Base-by-base conservation (phyloP, 2,329 filamentous ascomycete genomes). In the Hypomyces rosellus region DNA sequence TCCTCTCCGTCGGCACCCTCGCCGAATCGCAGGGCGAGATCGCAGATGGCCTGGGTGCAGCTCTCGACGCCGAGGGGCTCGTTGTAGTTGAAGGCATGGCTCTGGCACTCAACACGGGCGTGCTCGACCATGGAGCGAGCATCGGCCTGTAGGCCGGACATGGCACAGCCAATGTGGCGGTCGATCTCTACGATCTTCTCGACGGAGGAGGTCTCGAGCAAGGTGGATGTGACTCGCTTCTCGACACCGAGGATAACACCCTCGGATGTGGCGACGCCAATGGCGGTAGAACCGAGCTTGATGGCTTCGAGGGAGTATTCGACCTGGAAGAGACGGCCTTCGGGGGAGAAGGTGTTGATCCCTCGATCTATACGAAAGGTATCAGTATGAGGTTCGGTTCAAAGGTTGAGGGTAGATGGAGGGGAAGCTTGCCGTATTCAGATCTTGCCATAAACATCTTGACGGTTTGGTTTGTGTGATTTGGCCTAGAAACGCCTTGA, bases 121-220 rank as follows among this genome's bases (percentile, higher is more conserved):
- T 99, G 93, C 77, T 99, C 93, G 58, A 99, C 84, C 87, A 99
- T 95, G 73, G 88, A 93, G 66, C 93, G 87, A 56, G 93, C 93
- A 71, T 99, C 93, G 64, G 93, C 93, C 78, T 99, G 93, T 58
- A 99, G 82, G 43, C 93, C 93, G 36, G 88, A 93, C 91, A 99
- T 99, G 74, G 93, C 93, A 74, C 93, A 97, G 65, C 93, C 93
- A 63, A 99, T 96, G 77, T 99, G 93, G 68, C 88, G 84, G 76
- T 99, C 93, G 70, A 99, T 97, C 72, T 99, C 93, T 70, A 99
- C 92, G 64, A 99, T 97, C 83, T 99, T 99, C 74, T 99, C 93
- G 64, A 99, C 93, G 38, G 91, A 96, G 43, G 89, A 95, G 33
- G 93, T 95, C 74, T 97, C 93, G 65, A 99, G 89, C 55, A 99